Evolutionary conservation across 371 early-diverging fungal genomes (phyloP), one percentile per base, ranked within the genome.

Genomic region (Sporodiniella umbellata): DNA sequence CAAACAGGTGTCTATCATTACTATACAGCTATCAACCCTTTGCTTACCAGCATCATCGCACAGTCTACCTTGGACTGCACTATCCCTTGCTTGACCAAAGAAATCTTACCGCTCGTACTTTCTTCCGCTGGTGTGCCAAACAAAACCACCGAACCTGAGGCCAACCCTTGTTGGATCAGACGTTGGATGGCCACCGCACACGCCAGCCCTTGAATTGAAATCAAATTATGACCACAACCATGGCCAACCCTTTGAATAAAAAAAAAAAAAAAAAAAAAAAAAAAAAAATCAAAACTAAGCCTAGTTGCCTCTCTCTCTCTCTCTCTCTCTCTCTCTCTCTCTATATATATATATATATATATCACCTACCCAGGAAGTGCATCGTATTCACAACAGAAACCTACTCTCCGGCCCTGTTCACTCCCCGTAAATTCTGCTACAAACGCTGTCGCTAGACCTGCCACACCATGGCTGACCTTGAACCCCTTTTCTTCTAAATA

Each of bases 71-170:
- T 53, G 25, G 62, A 69, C 14, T 83, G 61, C 52, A 89, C 83
- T 8, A 80, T 84, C 4, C 81, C 83, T 2, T 61, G 44, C 18
- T 84, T 53, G 21, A 86, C 61, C 74, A 91, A 75, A 4, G 51
- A 57, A 35, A 87, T 80, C 59, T 91, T 91, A 21, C 89, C 92
- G 19, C 84, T 81, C 0, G 61, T 60, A 0, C 72, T 68, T 60
- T 90, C 87, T 64, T 91, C 90, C 5, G 86, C 88, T 2, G 92
- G 90, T 4, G 88, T 87, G 8, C 89, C 92, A 74, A 82, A 86
- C 37, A 89, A 65, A 40, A 70, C 79, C 42, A 89, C 79, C 10
- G 64, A 60, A 8, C 82, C 87, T 4, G 64, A 47, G 30, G 87
- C 54, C n/a, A 67, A 28, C 22, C 72, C 68, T 38, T 57, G 54